Evolutionary conservation across 2,329 filamentous ascomycete genomes (phyloP), one percentile per base, ranked within the genome.

Genomic region (Phialophora expanda): DNA sequence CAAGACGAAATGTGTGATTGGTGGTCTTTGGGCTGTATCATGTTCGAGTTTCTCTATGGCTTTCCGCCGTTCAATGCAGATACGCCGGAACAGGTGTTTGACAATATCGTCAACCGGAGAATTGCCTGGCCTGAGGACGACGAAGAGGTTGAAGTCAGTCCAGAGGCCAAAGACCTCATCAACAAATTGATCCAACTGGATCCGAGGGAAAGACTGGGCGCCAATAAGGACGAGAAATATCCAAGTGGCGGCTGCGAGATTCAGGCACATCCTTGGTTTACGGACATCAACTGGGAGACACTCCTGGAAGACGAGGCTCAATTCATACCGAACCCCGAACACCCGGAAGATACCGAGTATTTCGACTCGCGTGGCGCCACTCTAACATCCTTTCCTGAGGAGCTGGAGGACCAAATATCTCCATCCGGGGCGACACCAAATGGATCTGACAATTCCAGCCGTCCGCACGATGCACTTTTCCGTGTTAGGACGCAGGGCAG

Each of bases 1-100:
- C 95, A 99, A 77, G 95, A 99, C 74, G 94, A 98, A 77, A 95
- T 94, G 71, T 98, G 95, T 75, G 95, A 99, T 87, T 99, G 95
- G 95, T 99, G 95, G 95, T 98, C 95, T 24, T 85, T 99, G n/a
- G 95, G 95, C 0, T 99, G 96, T 77, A 98, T 99, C 72, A 82
- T 98, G 78, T 99, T 97, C 74, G 95, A 99, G 74, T 97, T 97
- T 71, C 81, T 99, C 2, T 98, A 92, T 74, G 95, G 95, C 0
- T 90, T 92, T 65, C 95, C 95, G 0, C 95, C 95, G 0, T 99
- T 99, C 78, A 93, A 98, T 76, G 95, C 92, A 0, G 83, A 85
- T 22, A 93, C 93, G 56, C 92, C 95, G 0, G 95, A 99, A 73
- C 85, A 95, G 72, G 95, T 99, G 1, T 99, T 99, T 75, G 92